Evolutionary conservation across 2,329 filamentous ascomycete genomes (phyloP).

Genomic region (Alternaria sp.): DNA sequence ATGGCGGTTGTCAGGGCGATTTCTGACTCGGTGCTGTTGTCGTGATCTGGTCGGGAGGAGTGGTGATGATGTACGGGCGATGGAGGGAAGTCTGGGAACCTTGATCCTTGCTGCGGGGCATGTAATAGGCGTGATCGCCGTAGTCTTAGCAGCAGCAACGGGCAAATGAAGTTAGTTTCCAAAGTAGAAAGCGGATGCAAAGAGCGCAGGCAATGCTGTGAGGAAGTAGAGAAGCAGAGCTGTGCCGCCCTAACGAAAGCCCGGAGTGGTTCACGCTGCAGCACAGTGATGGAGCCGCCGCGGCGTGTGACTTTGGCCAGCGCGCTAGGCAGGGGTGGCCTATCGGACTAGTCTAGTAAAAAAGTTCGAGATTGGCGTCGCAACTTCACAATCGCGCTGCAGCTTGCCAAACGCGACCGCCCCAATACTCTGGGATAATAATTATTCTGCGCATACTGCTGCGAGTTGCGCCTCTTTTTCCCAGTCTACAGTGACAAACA

Average conservation of each 20-base stretch:
- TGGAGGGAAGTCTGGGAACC: constrained; percentile 45
- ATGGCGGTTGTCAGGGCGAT: constrained; percentile 59
- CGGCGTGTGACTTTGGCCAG: constrained; percentile 27
- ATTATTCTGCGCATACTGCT: not conserved
- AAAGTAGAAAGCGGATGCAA: constrained; percentile 31
- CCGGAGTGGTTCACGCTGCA: constrained; percentile 32
- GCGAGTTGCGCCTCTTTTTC: constrained; percentile 10
- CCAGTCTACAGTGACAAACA: not conserved
- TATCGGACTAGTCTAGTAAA: constrained; percentile 22
- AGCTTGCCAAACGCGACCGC: constrained; percentile 8
- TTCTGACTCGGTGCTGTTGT: constrained; percentile 49
- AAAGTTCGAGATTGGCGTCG: constrained; percentile 20
- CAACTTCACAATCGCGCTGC: constrained; percentile 12
- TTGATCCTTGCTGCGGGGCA: constrained; percentile 50
- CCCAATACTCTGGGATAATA: not conserved
- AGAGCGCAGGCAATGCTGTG: constrained; percentile 25
- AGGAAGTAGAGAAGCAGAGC: constrained; percentile 29
- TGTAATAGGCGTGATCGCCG: constrained; percentile 41
- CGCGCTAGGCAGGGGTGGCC: constrained; percentile 26
- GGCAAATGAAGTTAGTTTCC: constrained; percentile 33
- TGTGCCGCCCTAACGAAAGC: constrained; percentile 42
- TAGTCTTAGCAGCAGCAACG: constrained; percentile 33
- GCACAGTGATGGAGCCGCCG: constrained; percentile 31
- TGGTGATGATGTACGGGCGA: constrained; percentile 41
- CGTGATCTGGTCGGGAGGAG: constrained; percentile 33